A percentile compares a stretch with the other conserved stretches of the same genome.
These are phyloP conservation scores for Bertia moriformis DNA, from an alignment of 2,329 filamentous ascomycete genomes.

Conservation along the genomic window DNA sequence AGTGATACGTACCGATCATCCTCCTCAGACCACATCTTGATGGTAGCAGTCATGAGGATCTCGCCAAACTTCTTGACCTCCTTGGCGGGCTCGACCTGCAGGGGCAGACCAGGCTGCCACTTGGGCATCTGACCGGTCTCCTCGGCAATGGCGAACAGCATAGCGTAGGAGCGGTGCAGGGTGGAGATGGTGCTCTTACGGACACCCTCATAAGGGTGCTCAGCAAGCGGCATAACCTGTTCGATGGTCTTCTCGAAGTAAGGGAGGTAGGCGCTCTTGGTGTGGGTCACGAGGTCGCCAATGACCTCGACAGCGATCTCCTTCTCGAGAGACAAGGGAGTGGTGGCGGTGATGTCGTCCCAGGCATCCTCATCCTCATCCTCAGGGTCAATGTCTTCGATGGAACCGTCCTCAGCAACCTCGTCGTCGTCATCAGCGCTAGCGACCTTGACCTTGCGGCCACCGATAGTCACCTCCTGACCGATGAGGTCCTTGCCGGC, in stretches of 20 bases:
- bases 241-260: constrained; percentile 84
- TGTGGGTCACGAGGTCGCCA: constrained; percentile 80
- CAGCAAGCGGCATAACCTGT: constrained; percentile 63
- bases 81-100: constrained; percentile 63
- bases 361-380: constrained; percentile 71
- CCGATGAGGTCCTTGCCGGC: constrained; percentile 62
- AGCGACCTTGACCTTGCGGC: constrained; percentile 75
- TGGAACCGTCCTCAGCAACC: constrained; percentile 44
- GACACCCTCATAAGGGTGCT: constrained; percentile 85
- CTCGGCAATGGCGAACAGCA: constrained; percentile 79
- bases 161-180: constrained; percentile 83
- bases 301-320: constrained; percentile 93
- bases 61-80: constrained; percentile 76
- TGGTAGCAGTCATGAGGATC: constrained; percentile 69
- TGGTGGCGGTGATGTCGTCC: constrained; percentile 71
- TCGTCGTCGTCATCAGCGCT: constrained; percentile 42
- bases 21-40: constrained; percentile 78
- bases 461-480: constrained; percentile 62
- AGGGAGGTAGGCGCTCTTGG: constrained; percentile 63
- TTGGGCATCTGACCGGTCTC: constrained; percentile 48
- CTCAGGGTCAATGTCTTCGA: constrained; percentile 38
- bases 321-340: constrained; percentile 84
- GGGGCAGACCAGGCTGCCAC: constrained; percentile 77
- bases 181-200: constrained; percentile 84
- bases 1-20: constrained; percentile 67